Conservation (phyloP, 1,139 yeast species). For the Hansenula sp. region DNA sequence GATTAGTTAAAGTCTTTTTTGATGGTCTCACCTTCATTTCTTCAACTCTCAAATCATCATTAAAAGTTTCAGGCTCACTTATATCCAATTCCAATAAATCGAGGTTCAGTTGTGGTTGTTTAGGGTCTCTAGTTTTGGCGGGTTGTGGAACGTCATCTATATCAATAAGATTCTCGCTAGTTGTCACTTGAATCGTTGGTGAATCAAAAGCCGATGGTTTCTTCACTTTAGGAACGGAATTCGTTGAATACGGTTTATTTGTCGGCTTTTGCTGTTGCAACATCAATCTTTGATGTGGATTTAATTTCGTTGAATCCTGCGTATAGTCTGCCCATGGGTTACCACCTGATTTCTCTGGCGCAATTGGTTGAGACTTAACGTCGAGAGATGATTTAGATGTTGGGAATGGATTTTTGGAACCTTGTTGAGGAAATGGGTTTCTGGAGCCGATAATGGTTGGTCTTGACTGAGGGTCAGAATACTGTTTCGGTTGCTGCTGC, state of each 20-base stretch:
- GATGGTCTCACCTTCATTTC: slow-evolving; percentile 13
- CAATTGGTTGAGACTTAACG: slow-evolving; percentile 3
- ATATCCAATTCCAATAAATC: slow-evolving; percentile 15
- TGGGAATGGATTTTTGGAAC: slow-evolving; percentile 4
- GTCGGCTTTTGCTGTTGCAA: slow-evolving; percentile 3
- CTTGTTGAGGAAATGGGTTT: slow-evolving; percentile 19
- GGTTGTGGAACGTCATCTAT: slow-evolving; percentile 6
- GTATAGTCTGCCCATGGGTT: slow-evolving; percentile 21
- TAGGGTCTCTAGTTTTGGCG: slow-evolving; percentile 4
- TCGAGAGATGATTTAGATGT: slow-evolving; percentile 6
- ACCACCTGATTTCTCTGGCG: slow-evolving; percentile 16
- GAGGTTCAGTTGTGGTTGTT: slow-evolving; percentile 16
- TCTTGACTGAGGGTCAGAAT: slow-evolving; percentile 1
- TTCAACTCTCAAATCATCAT: slow-evolving; percentile 18
- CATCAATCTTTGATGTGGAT: slow-evolving; percentile 7
- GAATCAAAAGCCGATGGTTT: slow-evolving; percentile 3
- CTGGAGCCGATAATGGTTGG: slow-evolving; percentile 4
- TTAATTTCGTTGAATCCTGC: neutral
- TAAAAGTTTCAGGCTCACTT: slow-evolving; percentile 14
- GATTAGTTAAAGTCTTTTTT: slow-evolving; percentile 1
- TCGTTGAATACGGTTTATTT: slow-evolving; percentile 1
- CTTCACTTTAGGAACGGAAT: slow-evolving; percentile 3
- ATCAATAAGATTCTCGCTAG: slow-evolving; percentile 13
- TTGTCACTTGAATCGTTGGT: slow-evolving; percentile 6
- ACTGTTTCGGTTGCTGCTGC: slow-evolving; percentile 4